Evolutionary conservation across 306 rosid genomes (phyloP).

Genomic region (Begonia loranthoides): DNA sequence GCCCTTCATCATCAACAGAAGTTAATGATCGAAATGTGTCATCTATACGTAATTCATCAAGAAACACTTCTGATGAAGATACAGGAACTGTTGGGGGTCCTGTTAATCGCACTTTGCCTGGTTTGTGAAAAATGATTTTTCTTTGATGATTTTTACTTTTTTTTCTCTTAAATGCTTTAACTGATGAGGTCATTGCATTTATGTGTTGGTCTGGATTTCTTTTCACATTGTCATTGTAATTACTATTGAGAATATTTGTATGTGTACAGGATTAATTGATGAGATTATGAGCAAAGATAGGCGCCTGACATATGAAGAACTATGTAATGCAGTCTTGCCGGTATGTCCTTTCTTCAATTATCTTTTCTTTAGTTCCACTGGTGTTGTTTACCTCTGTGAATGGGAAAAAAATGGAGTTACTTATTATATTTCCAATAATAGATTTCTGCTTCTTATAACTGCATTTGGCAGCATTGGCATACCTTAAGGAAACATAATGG

Average conservation of each 20-base stretch:
- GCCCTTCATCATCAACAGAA: constrained; percentile 51
- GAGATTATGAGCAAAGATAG: constrained; percentile 92
- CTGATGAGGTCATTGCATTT: no score
- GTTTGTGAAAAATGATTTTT: constrained; percentile 24
- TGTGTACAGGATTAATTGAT: constrained; percentile 56
- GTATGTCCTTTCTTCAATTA: constrained; percentile 25
- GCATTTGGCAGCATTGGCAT: constrained; percentile 74
- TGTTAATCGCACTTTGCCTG: constrained; percentile 85
- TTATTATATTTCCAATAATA: not conserved
- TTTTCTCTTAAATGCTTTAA: not conserved
- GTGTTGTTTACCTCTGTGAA: constrained; percentile 2
- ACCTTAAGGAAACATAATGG: constrained; percentile 96
- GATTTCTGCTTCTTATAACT: constrained; percentile 8
- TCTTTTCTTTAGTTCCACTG: constrained; percentile 4
- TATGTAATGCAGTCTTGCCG: constrained; percentile 86
- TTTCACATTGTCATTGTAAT: constrained; percentile 1
- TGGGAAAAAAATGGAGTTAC: not conserved
- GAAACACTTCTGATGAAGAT: constrained; percentile 76
- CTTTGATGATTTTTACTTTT: not conserved
- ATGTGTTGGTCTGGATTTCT: no score
- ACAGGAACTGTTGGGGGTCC: constrained; percentile 58
- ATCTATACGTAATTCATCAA: constrained; percentile 48
- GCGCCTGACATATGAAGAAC: constrained; percentile 87
- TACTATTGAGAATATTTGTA: not conserved
- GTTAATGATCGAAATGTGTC: constrained; percentile 53